Evolutionary conservation across 1,139 yeast genomes (phyloP), one percentile per base, ranked within the genome.

Genomic region (Suhomyces anneliseae): DNA sequence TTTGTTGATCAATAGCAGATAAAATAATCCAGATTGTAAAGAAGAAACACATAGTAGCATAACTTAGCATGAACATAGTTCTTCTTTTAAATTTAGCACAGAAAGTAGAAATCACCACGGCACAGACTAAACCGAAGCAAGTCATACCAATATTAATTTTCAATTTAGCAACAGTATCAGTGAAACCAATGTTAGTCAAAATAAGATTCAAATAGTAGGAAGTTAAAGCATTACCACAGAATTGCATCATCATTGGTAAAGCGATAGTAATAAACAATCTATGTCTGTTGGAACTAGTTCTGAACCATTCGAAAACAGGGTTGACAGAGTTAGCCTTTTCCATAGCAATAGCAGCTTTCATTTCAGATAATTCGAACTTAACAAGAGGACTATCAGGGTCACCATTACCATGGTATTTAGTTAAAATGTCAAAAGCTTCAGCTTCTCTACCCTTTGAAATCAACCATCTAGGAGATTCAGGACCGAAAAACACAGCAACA

Each of bases 401-500:
- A 79, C 70, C 47, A 79, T 65, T 15, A 79, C 73, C 26, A 60
- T 64, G 49, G 72, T 65, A 3, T 10, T 32, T 43, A 12, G 37
- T 27, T 12, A 42, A 37, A 27, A 38, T 12, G 14, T 27, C 34
- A 12, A 11, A 9, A 27, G 86, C 87, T 53, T 82, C 85, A 6
- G 68, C 69, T 32, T 62, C 59, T 47, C 72, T 64, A 26, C 71
- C 74, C 46, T 64, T 64, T 41, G 67, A 51, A 45, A 59, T 49
- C 32, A 59, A 49, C 62, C 62, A 60, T 45, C 62, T 49, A 1
- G 65, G 65, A 10, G 61, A 55, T 36, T 61, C 64, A 1, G 65
- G 64, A n/a, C 60, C 56, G 29, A 38, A 43, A 40, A 48, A 48
- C 10, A 55, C 50, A n/a, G 54, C 44, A 6, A 55, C 36, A 8